Evolutionary conservation across 768 basidiomycete genomes (phyloP).

Genomic region (Lactarius trivialis): DNA sequence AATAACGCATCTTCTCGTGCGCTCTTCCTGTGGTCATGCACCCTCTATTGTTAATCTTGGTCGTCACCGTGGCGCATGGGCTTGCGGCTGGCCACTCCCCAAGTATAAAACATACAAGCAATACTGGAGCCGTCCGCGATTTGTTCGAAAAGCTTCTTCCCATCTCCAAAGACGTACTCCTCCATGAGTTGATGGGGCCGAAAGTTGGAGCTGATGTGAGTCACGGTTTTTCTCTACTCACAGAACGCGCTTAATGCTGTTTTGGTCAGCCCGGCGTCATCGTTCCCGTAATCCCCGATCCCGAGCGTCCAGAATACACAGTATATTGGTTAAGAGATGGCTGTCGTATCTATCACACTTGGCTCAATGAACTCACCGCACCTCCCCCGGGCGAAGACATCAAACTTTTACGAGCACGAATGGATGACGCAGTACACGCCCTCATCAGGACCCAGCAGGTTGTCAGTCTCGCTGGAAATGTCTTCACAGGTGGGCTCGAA

Average conservation of each 20-base stretch:
- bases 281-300: background rate
- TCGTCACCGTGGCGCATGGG: background rate
- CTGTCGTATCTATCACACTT: slow-evolving; percentile 11
- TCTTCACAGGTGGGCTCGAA: slow-evolving; percentile 14
- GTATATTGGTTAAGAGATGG: slow-evolving; percentile 12
- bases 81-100: background rate
- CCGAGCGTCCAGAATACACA: background rate
- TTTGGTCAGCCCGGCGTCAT: slow-evolving; percentile 6
- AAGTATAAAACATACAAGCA: background rate
- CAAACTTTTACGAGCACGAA: slow-evolving; percentile 5
- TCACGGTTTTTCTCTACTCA: background rate
- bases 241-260: background rate
- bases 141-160: background rate
- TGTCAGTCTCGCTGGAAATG: slow-evolving; percentile 10
- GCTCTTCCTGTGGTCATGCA: background rate
- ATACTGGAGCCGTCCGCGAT: background rate
- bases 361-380: slow-evolving; percentile 10
- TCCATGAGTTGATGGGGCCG: slow-evolving; percentile 7
- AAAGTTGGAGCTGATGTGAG: slow-evolving; percentile 7
- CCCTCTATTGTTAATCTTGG: background rate
- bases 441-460: slow-evolving; percentile 14
- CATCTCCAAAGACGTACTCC: background rate
- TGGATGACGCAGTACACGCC: slow-evolving; percentile 8
- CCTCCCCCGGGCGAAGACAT: background rate
- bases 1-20: no score